phyloP scores from a whole-genome alignment of 2,329 filamentous ascomycete species.

The Rugonectria rugulosa region DNA sequence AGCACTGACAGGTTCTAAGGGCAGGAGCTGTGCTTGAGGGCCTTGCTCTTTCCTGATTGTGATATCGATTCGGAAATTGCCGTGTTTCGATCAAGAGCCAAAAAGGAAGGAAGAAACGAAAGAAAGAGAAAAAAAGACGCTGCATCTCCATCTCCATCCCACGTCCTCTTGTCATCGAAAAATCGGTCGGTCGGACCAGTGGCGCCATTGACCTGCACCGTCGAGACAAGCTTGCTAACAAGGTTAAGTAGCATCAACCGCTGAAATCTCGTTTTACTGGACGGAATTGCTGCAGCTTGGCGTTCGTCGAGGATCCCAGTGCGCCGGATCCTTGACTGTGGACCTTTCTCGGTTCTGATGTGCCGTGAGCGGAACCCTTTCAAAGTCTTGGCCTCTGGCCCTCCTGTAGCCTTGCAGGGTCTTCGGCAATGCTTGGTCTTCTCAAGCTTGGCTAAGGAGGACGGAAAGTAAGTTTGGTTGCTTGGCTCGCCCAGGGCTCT shows the following conservation, averaged over 20 bases:
- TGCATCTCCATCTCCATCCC: no score
- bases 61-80: no score
- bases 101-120: no score
- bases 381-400: conserved; percentile 3
- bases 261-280: background rate
- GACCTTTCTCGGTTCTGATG: conserved; percentile 27
- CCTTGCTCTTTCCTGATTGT: no score
- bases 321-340: background rate
- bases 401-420: background rate
- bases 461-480: background rate
- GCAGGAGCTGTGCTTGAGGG: no score
- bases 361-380: conserved; percentile 29
- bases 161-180: background rate
- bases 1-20: no score
- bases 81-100: no score
- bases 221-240: background rate
- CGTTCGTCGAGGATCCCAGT: background rate
- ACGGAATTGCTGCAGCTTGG: background rate
- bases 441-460: no score
- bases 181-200: background rate
- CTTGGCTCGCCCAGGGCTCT: background rate
- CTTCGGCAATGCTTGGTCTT: no score
- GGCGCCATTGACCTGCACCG: background rate
- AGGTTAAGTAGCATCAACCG: background rate
- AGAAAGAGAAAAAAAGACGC: no score